Conservation (phyloP, 2,329 filamentous ascomycete genomes). For the Penicillium palitans region DNA sequence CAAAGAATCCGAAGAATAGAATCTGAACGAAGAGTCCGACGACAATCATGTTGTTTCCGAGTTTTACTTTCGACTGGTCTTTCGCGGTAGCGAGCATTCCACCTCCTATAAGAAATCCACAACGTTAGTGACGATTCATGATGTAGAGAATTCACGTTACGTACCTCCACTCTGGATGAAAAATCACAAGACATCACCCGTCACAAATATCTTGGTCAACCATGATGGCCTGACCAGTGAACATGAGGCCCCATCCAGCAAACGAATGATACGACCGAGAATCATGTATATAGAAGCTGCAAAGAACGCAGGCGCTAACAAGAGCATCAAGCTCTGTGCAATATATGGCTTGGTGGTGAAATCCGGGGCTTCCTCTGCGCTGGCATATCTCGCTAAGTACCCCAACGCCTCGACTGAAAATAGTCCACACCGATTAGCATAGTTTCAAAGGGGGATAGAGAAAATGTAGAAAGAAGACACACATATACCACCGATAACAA, state of each 20-base stretch:
- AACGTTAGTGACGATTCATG: background rate
- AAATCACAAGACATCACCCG: slow-evolving; percentile 28
- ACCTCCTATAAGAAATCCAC: slow-evolving; percentile 8
- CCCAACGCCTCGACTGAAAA: slow-evolving; percentile 17
- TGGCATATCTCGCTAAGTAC: slow-evolving; percentile 15
- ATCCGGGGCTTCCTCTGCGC: slow-evolving; percentile 20
- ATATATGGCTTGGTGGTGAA: slow-evolving; percentile 24
- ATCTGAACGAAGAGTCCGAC: slow-evolving; percentile 24
- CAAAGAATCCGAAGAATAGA: slow-evolving; percentile 25
- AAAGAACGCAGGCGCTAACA: slow-evolving; percentile 26
- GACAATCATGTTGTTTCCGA: slow-evolving; percentile 24
- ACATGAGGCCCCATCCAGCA: slow-evolving; percentile 17
- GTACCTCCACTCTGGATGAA: slow-evolving; percentile 28
- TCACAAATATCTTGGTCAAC: slow-evolving; percentile 31
- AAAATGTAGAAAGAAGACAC: background rate
- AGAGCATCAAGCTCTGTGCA: slow-evolving; percentile 21
- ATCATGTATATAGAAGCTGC: slow-evolving; percentile 29
- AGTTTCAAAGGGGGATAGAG: background rate
- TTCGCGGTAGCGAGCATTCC: slow-evolving; percentile 19
- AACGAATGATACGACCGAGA: slow-evolving; percentile 22
- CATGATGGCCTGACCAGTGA: slow-evolving; percentile 23
- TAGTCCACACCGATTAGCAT: background rate
- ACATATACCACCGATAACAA: slow-evolving; percentile 41
- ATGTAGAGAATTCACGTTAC: background rate
- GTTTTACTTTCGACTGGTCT: slow-evolving; percentile 9